Evolutionary conservation across 257 asterid species (phyloP), one percentile per base, ranked within the genome.

Genomic region (Nicotiana undulata): DNA sequence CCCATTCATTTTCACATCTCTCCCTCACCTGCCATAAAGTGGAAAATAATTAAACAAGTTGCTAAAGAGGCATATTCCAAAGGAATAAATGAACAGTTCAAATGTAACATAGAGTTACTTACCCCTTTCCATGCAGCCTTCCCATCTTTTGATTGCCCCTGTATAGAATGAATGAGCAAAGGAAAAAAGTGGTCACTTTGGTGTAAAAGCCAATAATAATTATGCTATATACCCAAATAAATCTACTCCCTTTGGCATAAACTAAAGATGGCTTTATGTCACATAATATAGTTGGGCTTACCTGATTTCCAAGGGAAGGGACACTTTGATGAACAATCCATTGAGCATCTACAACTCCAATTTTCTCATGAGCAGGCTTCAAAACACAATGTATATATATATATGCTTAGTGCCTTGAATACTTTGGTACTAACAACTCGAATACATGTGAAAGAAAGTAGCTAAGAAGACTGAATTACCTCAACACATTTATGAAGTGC

Each of bases 321-420:
- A 92, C 84, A 24, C 92, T 80, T 79, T 91, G 93, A 84, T 94
- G 97, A 83, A 94, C 86, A 40, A 94, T 82, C 94, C 95, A 91
- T 56, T 94, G 97, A 64, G 97, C 94, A 83, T 94, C 98, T 32
- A 94, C 98, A 3, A 94, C 97, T 84, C 98, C 98, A n/a, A 94
- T 94, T 83, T 85, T 91, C 83, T 91, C 97, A 80, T 92, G 94
- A 67, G 97, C 91, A 55, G 95, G 96, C 97, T 94, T 67, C 44
- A 77, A 82, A 70, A 34, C 55, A 6, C 75, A 37, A 67, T 7
- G 58, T 77, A 44, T 60, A 82, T 80, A 44, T 60, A 82, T 80
- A 63, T 72, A 44, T 64, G 81, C 20, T 29, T 0, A 78, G 70
- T 22, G 26, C 26, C 34, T 12, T 1, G 4, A 64, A 59, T 67